Base-by-base conservation (phyloP, 2,329 filamentous ascomycete species). In the Stromatinia cepivora region DNA sequence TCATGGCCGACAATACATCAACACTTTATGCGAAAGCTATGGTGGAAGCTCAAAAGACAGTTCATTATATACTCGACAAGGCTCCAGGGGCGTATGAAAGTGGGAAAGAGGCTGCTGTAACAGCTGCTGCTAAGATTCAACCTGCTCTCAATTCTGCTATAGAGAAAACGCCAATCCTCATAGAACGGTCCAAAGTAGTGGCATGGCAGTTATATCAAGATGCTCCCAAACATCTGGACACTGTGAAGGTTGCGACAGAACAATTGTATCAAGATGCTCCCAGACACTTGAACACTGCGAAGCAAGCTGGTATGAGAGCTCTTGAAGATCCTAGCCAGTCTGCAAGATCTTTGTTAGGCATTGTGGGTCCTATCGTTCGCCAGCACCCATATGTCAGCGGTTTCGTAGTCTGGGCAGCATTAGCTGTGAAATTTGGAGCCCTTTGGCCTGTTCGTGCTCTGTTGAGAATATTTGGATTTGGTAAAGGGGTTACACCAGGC, bases 71-170 rank as follows among this genome's bases (percentile, higher is more conserved):
- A 15, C 10, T 50, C 3, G 45, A 67, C 54, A 61, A 52, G 25
- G 65, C 65, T 34, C 65, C 65, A n/a, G 56, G 42, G 10, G 65
- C 45, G 52, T 67, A 67, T 61, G 54, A 61, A 48, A 50, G 42
- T 25, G 54, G 65, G 17, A 67, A 28, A 67, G 53, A 61, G 36
- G 65, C 54, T 61, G 45, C 45, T 7, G n/a, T 20, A 7, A 39
- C 36, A 15, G 25, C 31, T 20, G 53, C n/a, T n/a, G 10, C 65
- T 10, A 61, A 61, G 46, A n/a, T 52, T 42, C 65, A 36, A 31
- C 65, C 65, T 31, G 46, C 20, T 17, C 53, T 67, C n/a, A 22
- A 52, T 11, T 58, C 28, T 52, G 65, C 65, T 52, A n/a, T 67
- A 7, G 54, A 67, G 45, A 61, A 42, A 61, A 31, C 45, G 2